Evolutionary conservation across 2,329 filamentous ascomycete species (phyloP), one percentile per base, ranked within the genome.

Genomic region (Dissoconium aciculare): DNA sequence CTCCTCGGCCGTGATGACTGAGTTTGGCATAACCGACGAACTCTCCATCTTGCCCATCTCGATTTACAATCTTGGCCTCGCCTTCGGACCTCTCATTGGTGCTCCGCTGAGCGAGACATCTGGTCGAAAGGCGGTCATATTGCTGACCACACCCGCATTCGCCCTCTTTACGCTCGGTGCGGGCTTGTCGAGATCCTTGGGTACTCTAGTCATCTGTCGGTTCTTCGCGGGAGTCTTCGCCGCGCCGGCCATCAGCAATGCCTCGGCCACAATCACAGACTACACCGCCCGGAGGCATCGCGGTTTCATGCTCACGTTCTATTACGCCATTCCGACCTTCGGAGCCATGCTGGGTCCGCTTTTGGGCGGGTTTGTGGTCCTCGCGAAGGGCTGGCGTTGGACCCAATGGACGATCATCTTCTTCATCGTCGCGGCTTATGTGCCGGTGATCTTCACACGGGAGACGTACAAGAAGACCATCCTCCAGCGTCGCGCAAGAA

Each of bases 171-270:
- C 42, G 3, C 33, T 53, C 10, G 50, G 49, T n/a, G 43, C 50
- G n/a, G 50, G 48, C 11, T 42, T 51, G 26, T 44, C 47, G 2
- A 29, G 33, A 3, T 36, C 26, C 16, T 30, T 52, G 10, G 37
- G 38, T 2, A 31, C 39, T 11, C 25, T 53, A 15, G 38, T 37
- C 6, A 32, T 50, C 6, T 51, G 49, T 27, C 41, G 50, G 12
- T 52, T 74, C 50, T 56, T 74, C 28, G 63, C 67, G 1, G 49
- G 46, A 0, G 59, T 72, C 19, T 64, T 51, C 14, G 51, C 50
- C 3, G 47, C 48, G 4, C 50, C 51, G 10, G 48, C 46, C 0
- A 42, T 54, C 8, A 40, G 45, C 16, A 50, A 53, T 38, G 45
- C 42, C 3, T 42, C 37, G 23, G 51, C 33, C 24, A 49, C 41